Conservation (phyloP, 441 rosid genomes). For the Croton setiger region DNA sequence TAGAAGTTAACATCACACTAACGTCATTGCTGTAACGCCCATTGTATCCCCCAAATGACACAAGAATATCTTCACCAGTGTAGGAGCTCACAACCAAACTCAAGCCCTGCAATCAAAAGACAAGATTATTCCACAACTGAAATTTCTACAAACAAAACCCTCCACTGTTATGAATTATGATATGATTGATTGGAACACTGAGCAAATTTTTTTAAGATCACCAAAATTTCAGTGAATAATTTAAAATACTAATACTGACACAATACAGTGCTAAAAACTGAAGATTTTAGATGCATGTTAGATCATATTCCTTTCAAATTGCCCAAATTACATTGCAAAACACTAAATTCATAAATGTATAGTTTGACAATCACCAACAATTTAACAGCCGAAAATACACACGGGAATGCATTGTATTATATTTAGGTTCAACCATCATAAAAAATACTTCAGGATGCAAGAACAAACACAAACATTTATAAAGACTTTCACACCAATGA, state of each 20-base stretch:
- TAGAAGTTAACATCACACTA: conserved; percentile 21
- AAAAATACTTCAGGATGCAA: conserved; percentile 5
- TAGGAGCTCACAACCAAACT: conserved; percentile 75
- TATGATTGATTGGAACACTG: background rate
- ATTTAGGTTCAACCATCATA: background rate
- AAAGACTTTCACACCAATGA: background rate
- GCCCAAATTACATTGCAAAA: background rate
- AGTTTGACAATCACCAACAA: background rate
- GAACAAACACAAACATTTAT: background rate
- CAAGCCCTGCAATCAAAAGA: conserved; percentile 58
- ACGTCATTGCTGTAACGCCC: conserved; percentile 94
- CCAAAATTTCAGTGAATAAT: background rate
- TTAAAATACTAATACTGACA: background rate
- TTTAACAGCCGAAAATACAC: background rate
- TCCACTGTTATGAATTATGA: background rate
- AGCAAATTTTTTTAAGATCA: background rate
- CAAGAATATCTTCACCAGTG: conserved; percentile 75
- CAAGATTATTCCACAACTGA: background rate
- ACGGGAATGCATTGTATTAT: background rate
- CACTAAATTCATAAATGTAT: background rate
- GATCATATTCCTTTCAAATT: background rate
- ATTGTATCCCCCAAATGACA: conserved; percentile 93
- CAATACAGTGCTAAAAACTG: background rate
- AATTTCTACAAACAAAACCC: background rate
- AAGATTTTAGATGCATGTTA: conserved; percentile 1